Evolutionary conservation across 1,284 basidiomycete genomes (phyloP).

Genomic region (Cystodermella granulosa): DNA sequence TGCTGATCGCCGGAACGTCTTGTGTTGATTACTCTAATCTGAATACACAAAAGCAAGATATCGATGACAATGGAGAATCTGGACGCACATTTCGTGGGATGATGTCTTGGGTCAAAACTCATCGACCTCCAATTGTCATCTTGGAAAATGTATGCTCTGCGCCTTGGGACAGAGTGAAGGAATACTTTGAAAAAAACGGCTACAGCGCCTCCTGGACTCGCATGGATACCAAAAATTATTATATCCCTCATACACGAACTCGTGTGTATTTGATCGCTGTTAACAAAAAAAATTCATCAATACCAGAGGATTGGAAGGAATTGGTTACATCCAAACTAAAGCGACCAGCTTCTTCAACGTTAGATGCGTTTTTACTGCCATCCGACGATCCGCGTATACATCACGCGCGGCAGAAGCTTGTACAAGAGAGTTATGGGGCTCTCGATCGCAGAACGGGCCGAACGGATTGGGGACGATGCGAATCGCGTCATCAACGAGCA

Average conservation of each 20-base stretch:
- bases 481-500: slow-evolving; percentile 85
- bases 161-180: slow-evolving; percentile 76
- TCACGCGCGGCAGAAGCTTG: slow-evolving; percentile 79
- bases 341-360: slow-evolving; percentile 81
- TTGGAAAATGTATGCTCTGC: slow-evolving; percentile 92
- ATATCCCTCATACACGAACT: slow-evolving; percentile 91
- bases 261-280: slow-evolving; percentile 84
- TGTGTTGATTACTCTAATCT: slow-evolving; percentile 96
- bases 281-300: slow-evolving; percentile 51
- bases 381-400: slow-evolving; percentile 89
- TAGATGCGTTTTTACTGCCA: slow-evolving; percentile 88
- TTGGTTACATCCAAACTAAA: slow-evolving; percentile 60
- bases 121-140: slow-evolving; percentile 85
- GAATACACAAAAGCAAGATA: slow-evolving; percentile 88
- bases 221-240: slow-evolving; percentile 90
- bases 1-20: slow-evolving; percentile 88
- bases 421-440: slow-evolving; percentile 57
- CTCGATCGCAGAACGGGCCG: slow-evolving; percentile 63
- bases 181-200: slow-evolving; percentile 70
- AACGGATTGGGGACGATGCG: slow-evolving; percentile 88
- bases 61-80: slow-evolving; percentile 83
- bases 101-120: slow-evolving; percentile 86
- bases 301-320: slow-evolving; percentile 70
- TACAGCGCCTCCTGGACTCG: slow-evolving; percentile 73
- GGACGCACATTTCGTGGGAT: slow-evolving; percentile 88